A percentile compares a stretch with the other conserved stretches of the same genome.
These are phyloP conservation scores for Fomes fomentarius DNA, from an alignment of 1,284 basidiomycete species.

Conservation along the genomic window DNA sequence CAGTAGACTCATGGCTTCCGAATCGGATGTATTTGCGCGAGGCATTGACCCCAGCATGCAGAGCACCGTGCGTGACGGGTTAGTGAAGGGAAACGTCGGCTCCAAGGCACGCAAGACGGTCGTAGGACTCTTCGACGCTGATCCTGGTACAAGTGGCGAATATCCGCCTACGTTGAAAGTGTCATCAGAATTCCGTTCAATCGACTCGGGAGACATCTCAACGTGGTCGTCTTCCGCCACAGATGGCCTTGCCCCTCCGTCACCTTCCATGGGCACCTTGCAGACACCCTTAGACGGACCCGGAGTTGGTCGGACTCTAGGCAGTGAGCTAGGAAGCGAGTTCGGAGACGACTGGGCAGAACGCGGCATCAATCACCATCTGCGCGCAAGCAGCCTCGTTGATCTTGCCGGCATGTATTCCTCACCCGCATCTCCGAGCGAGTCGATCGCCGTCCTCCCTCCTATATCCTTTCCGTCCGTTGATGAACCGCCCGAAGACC, in stretches of 20 bases:
- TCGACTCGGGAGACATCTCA: slow-evolving; percentile 19
- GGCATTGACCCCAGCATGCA: slow-evolving; percentile 39
- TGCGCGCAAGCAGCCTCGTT: slow-evolving; percentile 55
- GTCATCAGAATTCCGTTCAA: slow-evolving; percentile 24
- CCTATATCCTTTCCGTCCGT: slow-evolving; percentile 18
- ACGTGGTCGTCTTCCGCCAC: slow-evolving; percentile 32
- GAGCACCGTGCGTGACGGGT: slow-evolving; percentile 35
- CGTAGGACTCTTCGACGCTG: slow-evolving; percentile 62
- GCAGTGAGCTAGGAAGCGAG: slow-evolving; percentile 55
- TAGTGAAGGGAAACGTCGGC: slow-evolving; percentile 5
- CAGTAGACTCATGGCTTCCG: slow-evolving; percentile 24
- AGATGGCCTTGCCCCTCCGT: slow-evolving; percentile 25
- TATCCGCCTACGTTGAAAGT: slow-evolving; percentile 25
- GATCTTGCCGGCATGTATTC: slow-evolving; percentile 40
- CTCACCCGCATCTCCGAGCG: slow-evolving; percentile 27
- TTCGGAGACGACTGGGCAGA: slow-evolving; percentile 46
- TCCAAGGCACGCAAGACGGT: slow-evolving; percentile 58
- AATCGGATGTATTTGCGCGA: slow-evolving; percentile 31
- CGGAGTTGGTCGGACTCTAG: slow-evolving; percentile 46
- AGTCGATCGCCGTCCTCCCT: slow-evolving; percentile 8
- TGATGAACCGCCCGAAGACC: slow-evolving; percentile 1
- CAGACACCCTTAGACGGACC: slow-evolving; percentile 21
- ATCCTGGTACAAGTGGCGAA: slow-evolving; percentile 5
- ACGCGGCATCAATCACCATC: slow-evolving; percentile 43
- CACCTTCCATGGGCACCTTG: slow-evolving; percentile 27